Evolutionary conservation across 495 filamentous ascomycete genomes (phyloP), one percentile per base, ranked within the genome.

Genomic region (Podospora pseudoanserina): DNA sequence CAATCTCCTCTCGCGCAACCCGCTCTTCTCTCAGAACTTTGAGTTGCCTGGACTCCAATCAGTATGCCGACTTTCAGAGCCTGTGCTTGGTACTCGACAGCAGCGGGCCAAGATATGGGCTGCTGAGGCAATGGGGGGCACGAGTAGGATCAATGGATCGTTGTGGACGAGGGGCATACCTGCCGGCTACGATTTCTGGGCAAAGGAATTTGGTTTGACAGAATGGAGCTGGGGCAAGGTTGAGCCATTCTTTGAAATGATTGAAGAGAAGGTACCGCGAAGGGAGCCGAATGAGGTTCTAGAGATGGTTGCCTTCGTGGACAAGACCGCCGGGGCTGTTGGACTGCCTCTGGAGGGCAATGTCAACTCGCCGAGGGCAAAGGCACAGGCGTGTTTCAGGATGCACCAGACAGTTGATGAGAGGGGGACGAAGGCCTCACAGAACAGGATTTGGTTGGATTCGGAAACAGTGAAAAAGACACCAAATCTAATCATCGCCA

Each of bases 181-280:
- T 1, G 73, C 64, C 5, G 70, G 68, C 3, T 78, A 76, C 60
- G 67, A 68, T 55, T 53, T 39, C 26, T 76, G 74, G 74, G 62
- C 76, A 0, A 68, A 69, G n/a, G 62, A 63, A 39, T 69, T 68
- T 61, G 76, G 71, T 3, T 62, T 73, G 15, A 53, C 54, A 1
- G 70, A 75, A 20, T 78, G 76, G 76, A 54, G 60, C 57, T 78
- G 71, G 68, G 71, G 75, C 2, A 66, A 68, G 63, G 70, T 78
- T 16, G 73, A 76, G 56, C 74, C 76, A 13, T 75, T 70, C 54
- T 78, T 78, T 44, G 57, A 65, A 11, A 74, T 69, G 26, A 67
- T 75, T 26, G 65, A 70, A 32, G 60, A 68, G 11, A 54, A 63
- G 30, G 63, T 65, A 58, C 11, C 67, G 15, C 9, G 39, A 11